A percentile compares a stretch with the other conserved stretches of the same genome.
phyloP scores from a whole-genome alignment of 2,329 filamentous ascomycete species.

The Fusarium gaditjirri region DNA sequence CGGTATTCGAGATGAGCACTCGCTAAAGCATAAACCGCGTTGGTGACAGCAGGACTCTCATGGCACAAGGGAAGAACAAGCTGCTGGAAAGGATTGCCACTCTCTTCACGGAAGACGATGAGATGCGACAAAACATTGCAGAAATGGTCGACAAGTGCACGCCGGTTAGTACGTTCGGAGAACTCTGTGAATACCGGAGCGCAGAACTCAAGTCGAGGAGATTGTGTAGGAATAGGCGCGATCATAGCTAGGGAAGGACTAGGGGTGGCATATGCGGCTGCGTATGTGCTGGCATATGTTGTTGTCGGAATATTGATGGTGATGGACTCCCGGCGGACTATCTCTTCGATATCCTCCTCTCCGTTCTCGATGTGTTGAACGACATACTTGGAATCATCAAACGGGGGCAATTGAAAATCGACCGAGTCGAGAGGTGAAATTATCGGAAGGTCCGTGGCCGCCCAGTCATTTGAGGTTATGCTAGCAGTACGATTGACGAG shows the following conservation, averaged over 20 bases:
- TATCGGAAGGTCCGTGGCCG: constrained; percentile 36
- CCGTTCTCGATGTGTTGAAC: constrained; percentile 30
- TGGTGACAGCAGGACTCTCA: constrained; percentile 71
- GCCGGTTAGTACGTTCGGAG: constrained; percentile 62
- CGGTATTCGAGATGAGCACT: constrained; percentile 83
- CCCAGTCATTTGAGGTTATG: constrained; percentile 33
- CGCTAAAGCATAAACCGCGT: constrained; percentile 85
- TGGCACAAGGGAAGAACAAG: constrained; percentile 69
- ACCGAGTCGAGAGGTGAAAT: constrained; percentile 48
- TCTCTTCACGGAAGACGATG: constrained; percentile 72
- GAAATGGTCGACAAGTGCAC: constrained; percentile 69
- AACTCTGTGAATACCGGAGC: constrained; percentile 67
- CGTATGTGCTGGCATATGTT: constrained; percentile 28
- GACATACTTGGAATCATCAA: constrained; percentile 34
- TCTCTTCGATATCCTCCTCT: constrained; percentile 46
- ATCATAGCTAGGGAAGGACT: constrained; percentile 44
- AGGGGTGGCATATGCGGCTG: constrained; percentile 25
- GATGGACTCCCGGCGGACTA: constrained; percentile 38
- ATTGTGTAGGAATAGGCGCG: constrained; percentile 37
- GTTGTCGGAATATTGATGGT: constrained; percentile 31
- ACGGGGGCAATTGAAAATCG: constrained; percentile 46
- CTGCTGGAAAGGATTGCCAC: constrained; percentile 71
- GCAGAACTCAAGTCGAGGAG: constrained; percentile 60
- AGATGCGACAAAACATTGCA: constrained; percentile 72
- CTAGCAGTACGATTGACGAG: constrained; percentile 22